phyloP scores from a whole-genome alignment of 176 grass and related monocot genomes.

The Chloris gayana region DNA sequence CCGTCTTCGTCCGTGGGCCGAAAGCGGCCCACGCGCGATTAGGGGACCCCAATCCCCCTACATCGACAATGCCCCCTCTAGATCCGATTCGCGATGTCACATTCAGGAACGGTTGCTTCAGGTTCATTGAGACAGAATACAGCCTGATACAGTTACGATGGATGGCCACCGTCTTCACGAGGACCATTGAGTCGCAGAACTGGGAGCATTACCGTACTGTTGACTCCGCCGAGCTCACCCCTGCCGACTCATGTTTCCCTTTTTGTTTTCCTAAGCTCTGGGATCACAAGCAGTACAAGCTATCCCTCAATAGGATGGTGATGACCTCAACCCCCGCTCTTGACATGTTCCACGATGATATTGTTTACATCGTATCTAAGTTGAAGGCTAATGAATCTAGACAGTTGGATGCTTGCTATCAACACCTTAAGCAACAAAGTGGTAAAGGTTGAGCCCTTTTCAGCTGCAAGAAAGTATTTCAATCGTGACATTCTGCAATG shows the following conservation, averaged over 20 bases:
- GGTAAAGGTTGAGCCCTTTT: not conserved
- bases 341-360: not conserved
- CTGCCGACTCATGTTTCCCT: not conserved
- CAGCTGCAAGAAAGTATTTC: not conserved
- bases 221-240: not conserved
- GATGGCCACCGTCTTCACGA: not conserved
- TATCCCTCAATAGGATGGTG: not conserved
- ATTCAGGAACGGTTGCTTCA: not conserved
- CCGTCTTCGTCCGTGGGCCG: too few relatives aligned
- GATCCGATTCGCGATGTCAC: not conserved
- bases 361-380: constrained; percentile 10
- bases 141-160: not conserved
- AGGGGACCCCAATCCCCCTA: too few relatives aligned
- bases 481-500: not conserved
- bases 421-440: not conserved
- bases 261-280: not conserved
- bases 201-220: not conserved
- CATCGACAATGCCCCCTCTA: not conserved
- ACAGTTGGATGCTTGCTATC: not conserved
- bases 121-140: not conserved
- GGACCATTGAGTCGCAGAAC: not conserved
- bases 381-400: not conserved
- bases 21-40: too few relatives aligned
- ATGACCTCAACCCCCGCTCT: not conserved
- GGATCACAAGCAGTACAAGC: not conserved